Evolutionary conservation across 2,329 filamentous ascomycete species (phyloP).

Genomic region (Cephalotrichum gorgonifer): DNA sequence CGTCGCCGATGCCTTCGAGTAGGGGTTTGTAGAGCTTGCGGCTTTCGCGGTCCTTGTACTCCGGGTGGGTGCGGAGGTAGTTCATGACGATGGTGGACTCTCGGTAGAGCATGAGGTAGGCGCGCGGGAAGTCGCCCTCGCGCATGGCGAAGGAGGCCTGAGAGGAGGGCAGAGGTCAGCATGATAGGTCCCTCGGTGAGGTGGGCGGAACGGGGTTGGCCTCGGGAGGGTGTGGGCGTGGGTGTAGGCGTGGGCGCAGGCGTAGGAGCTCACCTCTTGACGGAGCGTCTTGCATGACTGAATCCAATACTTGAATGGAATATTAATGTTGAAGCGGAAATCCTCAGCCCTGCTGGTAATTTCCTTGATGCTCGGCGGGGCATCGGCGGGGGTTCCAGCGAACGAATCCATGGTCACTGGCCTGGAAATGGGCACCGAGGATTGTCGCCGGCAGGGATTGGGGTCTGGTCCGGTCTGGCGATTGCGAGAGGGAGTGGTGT

Average conservation of each 20-base stretch:
- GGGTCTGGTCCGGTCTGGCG: not conserved
- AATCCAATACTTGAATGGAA: constrained; percentile 72
- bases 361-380: constrained; percentile 54
- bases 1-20: constrained; percentile 38
- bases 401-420: not conserved
- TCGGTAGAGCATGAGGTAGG: constrained; percentile 84
- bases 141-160: constrained; percentile 77
- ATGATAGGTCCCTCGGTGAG: constrained; percentile 4
- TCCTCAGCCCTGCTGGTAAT: constrained; percentile 65
- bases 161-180: too few species aligned
- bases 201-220: constrained; percentile 6
- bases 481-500: not conserved
- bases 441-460: not conserved
- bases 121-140: constrained; percentile 78
- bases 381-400: not conserved
- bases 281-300: constrained; percentile 69
- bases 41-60: constrained; percentile 56
- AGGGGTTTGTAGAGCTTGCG: constrained; percentile 49
- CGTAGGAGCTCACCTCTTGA: constrained; percentile 55
- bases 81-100: constrained; percentile 78
- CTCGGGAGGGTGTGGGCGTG: too few species aligned
- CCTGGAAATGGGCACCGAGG: not conserved
- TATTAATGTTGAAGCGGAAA: constrained; percentile 70
- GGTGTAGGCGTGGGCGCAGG: not conserved
- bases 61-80: constrained; percentile 64